Conservation (phyloP, 805 yeast species). For the Myxozyma geophila region DNA sequence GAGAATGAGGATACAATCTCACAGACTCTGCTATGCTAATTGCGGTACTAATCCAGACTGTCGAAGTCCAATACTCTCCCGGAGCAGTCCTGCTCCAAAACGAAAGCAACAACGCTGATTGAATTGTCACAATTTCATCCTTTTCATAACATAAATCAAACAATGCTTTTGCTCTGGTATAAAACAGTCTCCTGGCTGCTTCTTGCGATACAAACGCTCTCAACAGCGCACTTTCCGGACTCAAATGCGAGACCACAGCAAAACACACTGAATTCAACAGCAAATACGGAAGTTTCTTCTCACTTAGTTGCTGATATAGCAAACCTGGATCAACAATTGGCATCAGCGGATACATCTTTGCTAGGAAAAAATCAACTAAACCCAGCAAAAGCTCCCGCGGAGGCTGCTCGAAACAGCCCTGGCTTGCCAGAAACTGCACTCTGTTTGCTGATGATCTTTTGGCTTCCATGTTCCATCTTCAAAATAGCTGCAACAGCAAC, state of each 20-base stretch:
- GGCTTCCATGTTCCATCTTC: too few species aligned
- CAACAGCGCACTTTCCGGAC: neutral
- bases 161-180: slow-evolving; percentile 8
- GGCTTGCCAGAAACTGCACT: neutral
- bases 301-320: neutral
- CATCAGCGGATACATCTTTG: slow-evolving; percentile 16
- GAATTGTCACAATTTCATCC: neutral
- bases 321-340: slow-evolving; percentile 15
- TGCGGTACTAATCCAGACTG: slow-evolving; percentile 6
- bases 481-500: too few species aligned
- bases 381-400: neutral
- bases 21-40: slow-evolving; percentile 9
- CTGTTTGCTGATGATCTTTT: neutral
- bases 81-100: slow-evolving; percentile 1
- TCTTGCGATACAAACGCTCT: neutral
- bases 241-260: slow-evolving; percentile 9
- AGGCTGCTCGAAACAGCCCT: neutral
- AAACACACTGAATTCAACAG: slow-evolving; percentile 18
- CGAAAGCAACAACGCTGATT: neutral
- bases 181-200: neutral
- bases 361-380: slow-evolving; percentile 12
- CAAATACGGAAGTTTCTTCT: slow-evolving; percentile 1
- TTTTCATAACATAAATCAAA: neutral
- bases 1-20: neutral
- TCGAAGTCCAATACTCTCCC: slow-evolving; percentile 1